phyloP scores from a whole-genome alignment of 176 grass and related monocot genomes.

The Elymus sibiricus region DNA sequence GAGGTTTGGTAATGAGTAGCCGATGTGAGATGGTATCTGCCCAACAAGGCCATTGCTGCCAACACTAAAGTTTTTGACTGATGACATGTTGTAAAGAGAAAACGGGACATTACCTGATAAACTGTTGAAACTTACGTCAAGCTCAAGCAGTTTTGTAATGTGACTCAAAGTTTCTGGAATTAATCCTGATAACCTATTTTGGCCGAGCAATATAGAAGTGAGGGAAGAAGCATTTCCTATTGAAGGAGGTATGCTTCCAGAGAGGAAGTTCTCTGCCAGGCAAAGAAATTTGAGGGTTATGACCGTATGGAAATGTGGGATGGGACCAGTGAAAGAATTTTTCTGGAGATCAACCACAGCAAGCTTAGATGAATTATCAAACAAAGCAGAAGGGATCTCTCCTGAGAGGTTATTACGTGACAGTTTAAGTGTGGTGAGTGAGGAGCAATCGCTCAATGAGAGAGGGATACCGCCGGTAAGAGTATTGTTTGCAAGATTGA shows the following conservation, averaged over 20 bases:
- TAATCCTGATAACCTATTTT: constrained; percentile 14
- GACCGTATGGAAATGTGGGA: not conserved
- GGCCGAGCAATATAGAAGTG: not conserved
- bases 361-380: not conserved
- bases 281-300: not conserved
- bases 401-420: constrained; percentile 4
- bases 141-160: not conserved
- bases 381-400: not conserved
- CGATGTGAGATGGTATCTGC: not conserved
- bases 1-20: not conserved
- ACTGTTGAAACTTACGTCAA: constrained; percentile 21
- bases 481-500: constrained; percentile 28
- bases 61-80: not conserved
- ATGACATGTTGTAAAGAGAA: constrained; percentile 5
- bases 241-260: constrained; percentile 24
- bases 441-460: not conserved
- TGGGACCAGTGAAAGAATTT: constrained; percentile 13
- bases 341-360: not conserved
- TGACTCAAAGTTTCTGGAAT: constrained; percentile 16
- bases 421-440: not conserved
- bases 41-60: constrained; percentile 29
- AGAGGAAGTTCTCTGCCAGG: constrained; percentile 11
- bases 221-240: constrained; percentile 27
- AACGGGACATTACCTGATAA: constrained; percentile 3
- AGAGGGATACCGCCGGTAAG: not conserved